Evolutionary conservation across 176 grass and related monocot species (phyloP).

Genomic region (Carex cristatella): DNA sequence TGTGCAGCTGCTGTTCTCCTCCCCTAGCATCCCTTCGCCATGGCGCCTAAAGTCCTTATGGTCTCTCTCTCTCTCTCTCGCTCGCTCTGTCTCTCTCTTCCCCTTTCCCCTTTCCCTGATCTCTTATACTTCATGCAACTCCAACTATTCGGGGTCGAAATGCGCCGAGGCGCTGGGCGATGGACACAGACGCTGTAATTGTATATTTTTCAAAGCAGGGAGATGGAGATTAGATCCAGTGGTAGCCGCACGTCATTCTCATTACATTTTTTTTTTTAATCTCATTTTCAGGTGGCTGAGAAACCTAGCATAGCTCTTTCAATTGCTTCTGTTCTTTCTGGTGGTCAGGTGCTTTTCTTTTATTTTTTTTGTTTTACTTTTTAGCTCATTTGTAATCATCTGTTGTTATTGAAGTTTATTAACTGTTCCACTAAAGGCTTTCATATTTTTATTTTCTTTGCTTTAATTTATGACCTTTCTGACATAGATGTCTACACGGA

Average conservation of each 20-base stretch:
- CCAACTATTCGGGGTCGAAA: background rate
- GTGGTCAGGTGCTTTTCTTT: constrained; percentile 36
- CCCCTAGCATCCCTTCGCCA: constrained; percentile 12
- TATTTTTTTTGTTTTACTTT: background rate
- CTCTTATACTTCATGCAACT: background rate
- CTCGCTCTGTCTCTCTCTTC: background rate
- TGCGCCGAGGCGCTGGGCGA: background rate
- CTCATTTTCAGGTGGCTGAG: constrained; percentile 70
- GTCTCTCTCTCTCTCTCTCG: constrained; percentile 14
- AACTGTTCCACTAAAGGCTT: background rate
- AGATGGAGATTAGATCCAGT: background rate
- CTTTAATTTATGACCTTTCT: background rate
- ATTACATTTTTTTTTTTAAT: background rate
- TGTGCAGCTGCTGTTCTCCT: background rate
- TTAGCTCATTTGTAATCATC: background rate
- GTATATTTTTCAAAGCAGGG: background rate
- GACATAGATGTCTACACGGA: constrained; percentile 66
- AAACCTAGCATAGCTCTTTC: constrained; percentile 95
- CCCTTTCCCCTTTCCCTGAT: background rate
- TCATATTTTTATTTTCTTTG: background rate
- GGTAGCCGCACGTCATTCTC: background rate
- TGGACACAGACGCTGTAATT: background rate
- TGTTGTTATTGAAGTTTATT: constrained; percentile 10
- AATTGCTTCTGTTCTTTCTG: constrained; percentile 71
- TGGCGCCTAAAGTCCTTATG: constrained; percentile 87